phyloP scores from a whole-genome alignment of 805 yeast species.

The Starmerella bombicola region DNA sequence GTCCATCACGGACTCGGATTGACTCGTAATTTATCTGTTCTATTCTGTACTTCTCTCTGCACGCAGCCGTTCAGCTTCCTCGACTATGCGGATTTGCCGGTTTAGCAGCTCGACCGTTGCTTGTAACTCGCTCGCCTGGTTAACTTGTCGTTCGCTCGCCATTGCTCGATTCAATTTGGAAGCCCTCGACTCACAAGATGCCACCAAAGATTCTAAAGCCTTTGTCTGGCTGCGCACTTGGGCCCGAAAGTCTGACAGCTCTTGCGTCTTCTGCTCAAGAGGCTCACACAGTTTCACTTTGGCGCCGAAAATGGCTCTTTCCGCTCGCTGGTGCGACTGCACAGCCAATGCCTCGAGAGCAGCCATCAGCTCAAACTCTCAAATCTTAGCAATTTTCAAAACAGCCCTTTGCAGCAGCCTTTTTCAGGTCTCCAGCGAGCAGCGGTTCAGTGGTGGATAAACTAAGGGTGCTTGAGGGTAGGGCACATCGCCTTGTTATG shows the following conservation, averaged over 20 bases:
- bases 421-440: no score
- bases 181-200: slow-evolving; percentile 3
- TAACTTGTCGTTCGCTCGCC: not conserved
- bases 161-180: slow-evolving; percentile 1
- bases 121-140: slow-evolving; percentile 10
- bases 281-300: slow-evolving; percentile 18
- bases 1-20: slow-evolving; percentile 23
- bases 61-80: slow-evolving; percentile 6
- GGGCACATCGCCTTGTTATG: slow-evolving; percentile 1
- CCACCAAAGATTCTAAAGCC: slow-evolving; percentile 10
- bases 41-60: not conserved
- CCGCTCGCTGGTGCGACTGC: slow-evolving; percentile 12
- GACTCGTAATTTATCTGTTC: slow-evolving; percentile 1
- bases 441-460: no score
- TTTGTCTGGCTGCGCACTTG: slow-evolving; percentile 13
- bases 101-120: slow-evolving; percentile 52
- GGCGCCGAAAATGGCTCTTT: slow-evolving; percentile 5
- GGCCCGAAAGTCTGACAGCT: slow-evolving; percentile 19
- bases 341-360: slow-evolving; percentile 13
- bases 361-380: no score
- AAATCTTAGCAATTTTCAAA: no score
- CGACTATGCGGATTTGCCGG: slow-evolving; percentile 59
- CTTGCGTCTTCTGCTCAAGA: slow-evolving; percentile 21
- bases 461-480: no score
- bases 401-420: no score